Evolutionary conservation across 805 yeast genomes (phyloP), one percentile per base, ranked within the genome.

Genomic region (Starmerella stigmatis): DNA sequence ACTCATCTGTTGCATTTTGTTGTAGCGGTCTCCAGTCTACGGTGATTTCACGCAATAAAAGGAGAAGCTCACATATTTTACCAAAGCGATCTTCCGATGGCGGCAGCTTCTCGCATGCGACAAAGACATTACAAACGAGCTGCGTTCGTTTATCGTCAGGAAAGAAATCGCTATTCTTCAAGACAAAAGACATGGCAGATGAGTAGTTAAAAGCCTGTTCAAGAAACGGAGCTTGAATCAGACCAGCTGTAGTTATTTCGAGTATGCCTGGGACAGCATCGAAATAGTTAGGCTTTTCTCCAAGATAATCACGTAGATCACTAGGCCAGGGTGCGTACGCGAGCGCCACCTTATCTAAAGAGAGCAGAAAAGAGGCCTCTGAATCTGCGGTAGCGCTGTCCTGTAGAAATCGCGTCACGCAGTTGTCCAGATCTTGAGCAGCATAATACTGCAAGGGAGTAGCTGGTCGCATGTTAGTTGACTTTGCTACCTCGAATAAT

Each of bases 291-390:
- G 9, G n/a, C 5, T 5, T 6, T 13, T 6, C 16, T 8, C 31
- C 31, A 12, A 5, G 6, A 9, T 5, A 13, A 6, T n/a, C n/a
- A 5, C 31, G 31, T 9, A 28, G 16, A n/a, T 13, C 31, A 28
- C n/a, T 5, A 5, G 31, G n/a, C 31, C 31, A 28, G 16, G 7
- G n/a, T 9, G 31, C 12, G 6, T 28, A 8, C 15, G 16, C 40
- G 15, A 36, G 40, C 15, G 40, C 29, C 12, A 36, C 29, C 11
- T 36, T 36, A 25, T 36, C 40, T 15, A 36, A 5, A 9, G 40
- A 29, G 4, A 36, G 15, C 9, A 36, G 13, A n/a, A 36, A 36
- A 6, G 40, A 25, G 8, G 40, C 21, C 11, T 36, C 25, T 6
- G 3, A 9, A n/a, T 20, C 22, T 5, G 28, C n/a, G 5, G 7